phyloP scores from a whole-genome alignment of 164 flowering plant species.

The Protea cynaroides region DNA sequence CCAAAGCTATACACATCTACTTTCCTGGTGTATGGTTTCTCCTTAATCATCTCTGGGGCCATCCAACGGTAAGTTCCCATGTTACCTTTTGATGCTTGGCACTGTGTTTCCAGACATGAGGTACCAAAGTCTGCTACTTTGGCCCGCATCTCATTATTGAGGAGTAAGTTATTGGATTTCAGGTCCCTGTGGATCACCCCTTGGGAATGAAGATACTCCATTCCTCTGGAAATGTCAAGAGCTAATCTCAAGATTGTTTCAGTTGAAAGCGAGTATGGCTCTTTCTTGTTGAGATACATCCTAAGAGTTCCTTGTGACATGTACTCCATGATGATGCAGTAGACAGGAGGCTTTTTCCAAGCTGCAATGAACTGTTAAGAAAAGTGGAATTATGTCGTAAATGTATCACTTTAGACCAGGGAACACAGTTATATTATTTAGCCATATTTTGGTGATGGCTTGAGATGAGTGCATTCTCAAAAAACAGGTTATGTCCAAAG shows the following conservation, averaged over 20 bases:
- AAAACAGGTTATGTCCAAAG: too few species aligned
- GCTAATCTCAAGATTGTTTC: conserved; percentile 82
- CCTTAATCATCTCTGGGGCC: conserved; percentile 99
- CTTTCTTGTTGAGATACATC: conserved; percentile 92
- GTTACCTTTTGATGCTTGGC: conserved; percentile 65
- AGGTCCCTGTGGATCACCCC: conserved; percentile 95
- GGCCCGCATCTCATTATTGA: conserved; percentile 86
- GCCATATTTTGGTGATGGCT: too few species aligned
- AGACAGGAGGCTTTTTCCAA: conserved; percentile 85
- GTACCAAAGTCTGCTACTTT: conserved; percentile 98
- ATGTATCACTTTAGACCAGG: background rate
- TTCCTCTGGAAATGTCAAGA: conserved; percentile 89
- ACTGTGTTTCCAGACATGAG: conserved; percentile 81
- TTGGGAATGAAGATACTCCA: conserved; percentile 93
- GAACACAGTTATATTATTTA: too few species aligned
- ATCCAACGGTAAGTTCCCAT: conserved; percentile 98
- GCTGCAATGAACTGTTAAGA: conserved; percentile 84
- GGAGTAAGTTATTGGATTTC: conserved; percentile 77
- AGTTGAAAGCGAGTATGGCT: conserved; percentile 77
- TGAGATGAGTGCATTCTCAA: too few species aligned
- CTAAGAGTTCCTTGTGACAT: conserved; percentile 94
- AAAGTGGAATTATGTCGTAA: conserved; percentile 1
- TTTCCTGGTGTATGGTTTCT: conserved; percentile 71
- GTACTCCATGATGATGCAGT: conserved; percentile 90
- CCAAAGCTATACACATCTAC: conserved; percentile 98